phyloP scores from a whole-genome alignment of 2,329 filamentous ascomycete genomes.

The Elsinoe perseae region DNA sequence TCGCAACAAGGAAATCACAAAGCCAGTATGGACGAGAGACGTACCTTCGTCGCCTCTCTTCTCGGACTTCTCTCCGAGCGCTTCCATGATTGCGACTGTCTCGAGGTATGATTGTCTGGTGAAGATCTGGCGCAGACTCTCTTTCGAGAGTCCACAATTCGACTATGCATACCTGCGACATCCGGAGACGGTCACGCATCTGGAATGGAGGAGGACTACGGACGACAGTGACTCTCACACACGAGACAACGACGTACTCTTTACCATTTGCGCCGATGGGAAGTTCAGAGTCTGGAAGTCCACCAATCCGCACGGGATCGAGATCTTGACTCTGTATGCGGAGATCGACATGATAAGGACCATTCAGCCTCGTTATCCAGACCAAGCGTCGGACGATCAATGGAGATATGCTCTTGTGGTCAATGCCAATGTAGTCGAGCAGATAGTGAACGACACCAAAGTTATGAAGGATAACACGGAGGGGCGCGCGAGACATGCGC shows the following conservation, averaged over 20 bases:
- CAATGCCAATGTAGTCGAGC: constrained; percentile 74
- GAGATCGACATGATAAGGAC: constrained; percentile 68
- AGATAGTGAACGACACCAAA: constrained; percentile 58
- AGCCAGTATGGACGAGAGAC: constrained; percentile 63
- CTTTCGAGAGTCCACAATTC: constrained; percentile 80
- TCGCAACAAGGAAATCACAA: constrained; percentile 35
- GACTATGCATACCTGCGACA: constrained; percentile 89
- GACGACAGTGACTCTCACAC: constrained; percentile 52
- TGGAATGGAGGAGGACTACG: constrained; percentile 67
- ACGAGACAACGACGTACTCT: constrained; percentile 67
- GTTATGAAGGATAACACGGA: constrained; percentile 26
- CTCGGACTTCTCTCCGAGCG: constrained; percentile 77
- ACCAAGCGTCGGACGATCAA: constrained; percentile 24
- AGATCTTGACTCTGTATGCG: constrained; percentile 71
- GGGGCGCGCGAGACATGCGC: constrained; percentile 55
- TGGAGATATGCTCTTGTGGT: constrained; percentile 67
- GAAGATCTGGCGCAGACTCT: constrained; percentile 86
- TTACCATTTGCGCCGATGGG: constrained; percentile 78
- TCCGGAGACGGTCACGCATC: constrained; percentile 65
- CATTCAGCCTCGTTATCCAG: constrained; percentile 47
- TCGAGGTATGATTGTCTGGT: constrained; percentile 72
- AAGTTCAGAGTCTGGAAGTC: constrained; percentile 76
- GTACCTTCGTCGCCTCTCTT: constrained; percentile 67
- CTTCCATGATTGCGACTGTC: constrained; percentile 74
- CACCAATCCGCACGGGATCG: constrained; percentile 61